These are phyloP conservation scores for Niveomyces coronatus DNA, from an alignment of 2,329 filamentous ascomycete species.

Conservation along the genomic window DNA sequence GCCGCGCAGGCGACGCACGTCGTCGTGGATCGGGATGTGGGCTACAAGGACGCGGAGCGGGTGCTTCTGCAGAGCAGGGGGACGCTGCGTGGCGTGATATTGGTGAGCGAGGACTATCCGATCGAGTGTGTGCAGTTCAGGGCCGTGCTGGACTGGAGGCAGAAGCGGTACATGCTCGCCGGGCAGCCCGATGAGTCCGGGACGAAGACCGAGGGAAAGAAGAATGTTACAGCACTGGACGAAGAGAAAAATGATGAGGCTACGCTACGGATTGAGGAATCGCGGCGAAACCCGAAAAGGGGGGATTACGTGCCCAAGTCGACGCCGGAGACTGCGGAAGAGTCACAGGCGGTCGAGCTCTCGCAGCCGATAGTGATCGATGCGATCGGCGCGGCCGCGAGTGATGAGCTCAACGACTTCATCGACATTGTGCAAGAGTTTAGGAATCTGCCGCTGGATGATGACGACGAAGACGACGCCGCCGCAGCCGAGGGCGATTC, in stretches of 20 bases:
- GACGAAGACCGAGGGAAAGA: conserved; percentile 13
- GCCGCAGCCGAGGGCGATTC: conserved; percentile 1
- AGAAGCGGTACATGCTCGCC: conserved; percentile 47
- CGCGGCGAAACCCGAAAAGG: conserved; percentile 25
- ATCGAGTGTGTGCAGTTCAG: conserved; percentile 55
- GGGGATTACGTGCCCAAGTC: conserved; percentile 28
- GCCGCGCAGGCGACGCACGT: conserved; percentile 61
- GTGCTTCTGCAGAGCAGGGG: conserved; percentile 20
- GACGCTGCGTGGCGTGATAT: conserved; percentile 20
- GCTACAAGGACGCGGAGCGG: conserved; percentile 51
- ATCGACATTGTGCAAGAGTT: conserved; percentile 53
- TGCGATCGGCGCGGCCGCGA: conserved; percentile 9
- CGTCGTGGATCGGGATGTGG: conserved; percentile 61
- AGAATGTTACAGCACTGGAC: conserved; percentile 25
- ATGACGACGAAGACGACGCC: conserved; percentile 36
- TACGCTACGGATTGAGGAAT: conserved; percentile 34
- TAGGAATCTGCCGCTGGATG: conserved; percentile 46
- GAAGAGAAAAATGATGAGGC: not conserved
- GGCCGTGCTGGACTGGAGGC: conserved; percentile 46
- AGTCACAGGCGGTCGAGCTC: conserved; percentile 19
- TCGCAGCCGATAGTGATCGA: conserved; percentile 20
- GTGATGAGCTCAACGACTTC: conserved; percentile 51
- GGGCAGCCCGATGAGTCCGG: conserved; percentile 31
- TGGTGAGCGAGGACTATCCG: conserved; percentile 62
- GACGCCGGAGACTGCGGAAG: conserved; percentile 26